phyloP scores from a whole-genome alignment of 192 early-diverging fungal genomes.

The Rhizoclosmatium sp. region DNA sequence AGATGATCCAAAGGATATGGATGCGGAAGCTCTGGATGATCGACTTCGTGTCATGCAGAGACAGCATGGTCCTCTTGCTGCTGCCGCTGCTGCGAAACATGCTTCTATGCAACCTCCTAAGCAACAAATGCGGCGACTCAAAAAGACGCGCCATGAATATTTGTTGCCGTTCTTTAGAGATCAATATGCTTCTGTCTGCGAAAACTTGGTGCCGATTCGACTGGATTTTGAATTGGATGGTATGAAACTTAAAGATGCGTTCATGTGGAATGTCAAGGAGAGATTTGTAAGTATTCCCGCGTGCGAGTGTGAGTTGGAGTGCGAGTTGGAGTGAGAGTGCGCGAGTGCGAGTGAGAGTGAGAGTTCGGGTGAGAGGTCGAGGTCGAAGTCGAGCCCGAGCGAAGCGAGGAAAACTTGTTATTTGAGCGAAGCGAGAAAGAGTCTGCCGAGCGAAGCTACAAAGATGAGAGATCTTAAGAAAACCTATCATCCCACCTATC shows the following conservation, averaged over 20 bases:
- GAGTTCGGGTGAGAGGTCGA: too few species aligned
- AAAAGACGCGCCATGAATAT: slow-evolving; percentile 29
- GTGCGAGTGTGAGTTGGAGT: neutral
- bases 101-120: neutral
- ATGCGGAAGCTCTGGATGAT: slow-evolving; percentile 19
- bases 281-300: neutral
- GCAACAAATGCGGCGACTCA: neutral
- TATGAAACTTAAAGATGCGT: slow-evolving; percentile 55
- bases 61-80: neutral
- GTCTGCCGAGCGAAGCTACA: too few species aligned
- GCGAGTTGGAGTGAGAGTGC: neutral
- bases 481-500: too few species aligned
- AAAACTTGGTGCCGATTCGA: slow-evolving; percentile 56
- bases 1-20: slow-evolving; percentile 33
- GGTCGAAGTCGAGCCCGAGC: too few species aligned
- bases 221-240: slow-evolving; percentile 64
- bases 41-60: slow-evolving; percentile 9
- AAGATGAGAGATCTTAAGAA: too few species aligned
- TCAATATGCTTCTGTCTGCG: slow-evolving; percentile 31
- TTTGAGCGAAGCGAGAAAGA: too few species aligned
- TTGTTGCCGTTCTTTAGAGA: slow-evolving; percentile 36
- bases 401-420: too few species aligned
- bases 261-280: slow-evolving; percentile 71
- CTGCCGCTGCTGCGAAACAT: neutral
- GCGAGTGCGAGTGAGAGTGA: neutral